Evolutionary conservation across 805 yeast species (phyloP), one percentile per base, ranked within the genome.

Genomic region (Priceomyces melissophilus): DNA sequence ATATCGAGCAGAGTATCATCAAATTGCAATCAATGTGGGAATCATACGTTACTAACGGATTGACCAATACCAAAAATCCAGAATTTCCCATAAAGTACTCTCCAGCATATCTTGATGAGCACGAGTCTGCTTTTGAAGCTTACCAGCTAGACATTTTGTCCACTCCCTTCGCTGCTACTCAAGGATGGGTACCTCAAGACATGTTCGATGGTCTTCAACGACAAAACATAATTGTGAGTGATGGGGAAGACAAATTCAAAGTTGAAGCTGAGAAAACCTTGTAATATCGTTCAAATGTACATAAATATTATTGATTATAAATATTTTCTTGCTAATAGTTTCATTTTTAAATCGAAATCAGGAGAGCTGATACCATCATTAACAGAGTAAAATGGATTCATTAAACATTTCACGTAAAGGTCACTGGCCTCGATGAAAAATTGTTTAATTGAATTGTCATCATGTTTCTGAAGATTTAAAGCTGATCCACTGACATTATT

Each of bases 161-260:
- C 4, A 75, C 81, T 38, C 96, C 97, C 32, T 90, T 88, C 63
- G 83, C 87, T 25, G 91, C 91, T 35, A 85, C 96, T 16, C 84
- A 86, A 40, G 96, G 96, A 4, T 91, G 97, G 96, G 77, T 93
- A 42, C 96, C 98, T 12, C 96, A 88, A 58, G 96, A 88, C 57
- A 80, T 88, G 84, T 90, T 91, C 56, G 83, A 79, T 27, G 76
- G 77, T 37, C 71, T 87, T 53, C 62, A 80, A 31, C 78, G 79
- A 14, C 81, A 81, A 45, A 93, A 91, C 1, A 71, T 83, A 42
- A 69, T 91, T 42, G 79, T 55, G 13, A 60, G 77, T 40, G 75
- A 80, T 46, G 74, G 73, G 13, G 78, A 75, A 14, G 78, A 79
- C 12, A 55, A 65, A 49, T 63, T 53, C 49, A 55, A 52, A 40